Percentiles rank a stretch among this genome's conserved stretches.
These are phyloP conservation scores for Glaciozyma martinii DNA, from an alignment of 768 basidiomycete species.

Conservation along the genomic window DNA sequence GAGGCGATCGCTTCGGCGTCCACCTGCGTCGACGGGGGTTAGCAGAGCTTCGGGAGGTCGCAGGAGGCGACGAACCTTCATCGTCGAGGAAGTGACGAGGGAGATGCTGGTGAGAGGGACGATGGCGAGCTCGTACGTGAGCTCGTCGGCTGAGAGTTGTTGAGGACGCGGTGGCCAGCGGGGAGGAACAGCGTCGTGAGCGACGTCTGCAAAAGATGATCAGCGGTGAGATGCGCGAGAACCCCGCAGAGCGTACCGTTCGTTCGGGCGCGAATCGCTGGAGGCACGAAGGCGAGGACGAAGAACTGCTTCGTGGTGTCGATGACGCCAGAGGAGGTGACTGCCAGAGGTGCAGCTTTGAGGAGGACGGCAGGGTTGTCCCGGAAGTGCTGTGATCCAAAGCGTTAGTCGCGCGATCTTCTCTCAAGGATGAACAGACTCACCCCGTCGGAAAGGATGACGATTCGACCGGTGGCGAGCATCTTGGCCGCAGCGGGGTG, in stretches of 20 bases:
- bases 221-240: no score
- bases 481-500: slow-evolving; percentile 61
- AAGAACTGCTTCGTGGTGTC: slow-evolving; percentile 31
- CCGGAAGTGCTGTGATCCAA: slow-evolving; percentile 24
- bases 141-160: slow-evolving; percentile 47
- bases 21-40: slow-evolving; percentile 45
- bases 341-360: slow-evolving; percentile 23
- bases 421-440: slow-evolving; percentile 32
- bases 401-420: no score
- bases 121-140: slow-evolving; percentile 57
- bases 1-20: slow-evolving; percentile 63
- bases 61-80: slow-evolving; percentile 52
- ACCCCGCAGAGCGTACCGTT: slow-evolving; percentile 6
- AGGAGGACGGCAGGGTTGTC: slow-evolving; percentile 31
- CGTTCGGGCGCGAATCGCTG: slow-evolving; percentile 8
- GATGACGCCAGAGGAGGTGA: slow-evolving; percentile 21
- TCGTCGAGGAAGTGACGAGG: slow-evolving; percentile 57
- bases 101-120: slow-evolving; percentile 66
- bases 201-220: slow-evolving; percentile 46
- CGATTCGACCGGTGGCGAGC: slow-evolving; percentile 64
- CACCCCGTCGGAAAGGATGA: slow-evolving; percentile 74
- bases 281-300: slow-evolving; percentile 31
- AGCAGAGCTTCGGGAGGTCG: background rate
- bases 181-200: slow-evolving; percentile 56
- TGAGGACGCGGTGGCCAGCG: slow-evolving; percentile 59